Evolutionary conservation across 306 rosid species (phyloP).

Genomic region (Vicia faba): DNA sequence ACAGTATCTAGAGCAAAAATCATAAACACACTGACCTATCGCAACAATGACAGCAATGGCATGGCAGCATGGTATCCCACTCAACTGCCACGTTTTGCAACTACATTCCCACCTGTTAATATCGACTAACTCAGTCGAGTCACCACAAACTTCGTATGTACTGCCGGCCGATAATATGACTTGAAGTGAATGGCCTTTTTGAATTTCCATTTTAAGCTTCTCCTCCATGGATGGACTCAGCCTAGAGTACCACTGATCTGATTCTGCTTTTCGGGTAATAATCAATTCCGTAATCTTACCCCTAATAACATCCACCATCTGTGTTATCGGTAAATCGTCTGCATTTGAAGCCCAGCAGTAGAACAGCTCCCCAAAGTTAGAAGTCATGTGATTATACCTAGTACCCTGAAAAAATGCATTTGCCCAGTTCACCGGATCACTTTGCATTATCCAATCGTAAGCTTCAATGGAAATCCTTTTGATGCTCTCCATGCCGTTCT

Average conservation of each 20-base stretch:
- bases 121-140: constrained; percentile 71
- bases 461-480: constrained; percentile 80
- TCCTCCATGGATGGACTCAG: constrained; percentile 92
- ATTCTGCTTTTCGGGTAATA: constrained; percentile 56
- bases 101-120: constrained; percentile 85
- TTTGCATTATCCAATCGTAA: constrained; percentile 77
- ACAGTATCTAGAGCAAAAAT: constrained; percentile 84
- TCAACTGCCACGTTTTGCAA: constrained; percentile 85
- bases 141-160: constrained; percentile 88
- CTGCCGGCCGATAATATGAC: constrained; percentile 59
- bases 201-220: constrained; percentile 72
- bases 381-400: constrained; percentile 83
- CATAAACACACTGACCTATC: constrained; percentile 66
- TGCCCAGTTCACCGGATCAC: constrained; percentile 88
- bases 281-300: constrained; percentile 83
- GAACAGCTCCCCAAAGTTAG: constrained; percentile 92
- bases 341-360: constrained; percentile 91
- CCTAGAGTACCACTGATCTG: constrained; percentile 75
- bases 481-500: constrained; percentile 69
- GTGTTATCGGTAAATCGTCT: constrained; percentile 89
- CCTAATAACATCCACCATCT: constrained; percentile 88
- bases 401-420: constrained; percentile 87
- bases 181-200: constrained; percentile 56
- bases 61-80: constrained; percentile 89
- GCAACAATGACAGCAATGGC: constrained; percentile 73